phyloP scores from a whole-genome alignment of 805 yeast species.

The Nakazawaea siamensis region DNA sequence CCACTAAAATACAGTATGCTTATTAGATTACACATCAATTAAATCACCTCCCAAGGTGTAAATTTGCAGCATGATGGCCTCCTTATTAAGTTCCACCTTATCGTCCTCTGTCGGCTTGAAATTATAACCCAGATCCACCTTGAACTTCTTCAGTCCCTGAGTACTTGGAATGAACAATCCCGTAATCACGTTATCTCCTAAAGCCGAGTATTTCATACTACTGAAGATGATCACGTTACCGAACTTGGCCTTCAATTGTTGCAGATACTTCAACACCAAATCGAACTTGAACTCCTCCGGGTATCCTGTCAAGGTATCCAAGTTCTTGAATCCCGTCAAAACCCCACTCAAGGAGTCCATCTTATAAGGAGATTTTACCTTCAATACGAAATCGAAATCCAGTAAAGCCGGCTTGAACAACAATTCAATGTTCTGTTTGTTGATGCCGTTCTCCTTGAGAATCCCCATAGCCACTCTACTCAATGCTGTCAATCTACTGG shows the following conservation, averaged over 20 bases:
- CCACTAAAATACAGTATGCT: too few species aligned
- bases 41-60: slow-evolving; percentile 61
- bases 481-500: slow-evolving; percentile 81
- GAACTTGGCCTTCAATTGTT: slow-evolving; percentile 55
- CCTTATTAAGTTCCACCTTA: slow-evolving; percentile 53
- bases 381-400: slow-evolving; percentile 79
- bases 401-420: slow-evolving; percentile 74
- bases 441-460: slow-evolving; percentile 20
- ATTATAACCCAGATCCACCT: slow-evolving; percentile 72
- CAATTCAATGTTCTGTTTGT: slow-evolving; percentile 33
- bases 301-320: slow-evolving; percentile 34
- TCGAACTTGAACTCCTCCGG: slow-evolving; percentile 40
- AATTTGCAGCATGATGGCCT: slow-evolving; percentile 69
- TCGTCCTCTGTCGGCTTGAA: slow-evolving; percentile 49
- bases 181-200: slow-evolving; percentile 52
- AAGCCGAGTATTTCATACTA: slow-evolving; percentile 43
- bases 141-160: slow-evolving; percentile 57
- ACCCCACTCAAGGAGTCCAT: slow-evolving; percentile 48
- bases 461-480: slow-evolving; percentile 65
- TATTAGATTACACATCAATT: too few species aligned
- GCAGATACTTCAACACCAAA: slow-evolving; percentile 49
- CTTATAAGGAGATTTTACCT: slow-evolving; percentile 33
- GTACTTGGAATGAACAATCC: slow-evolving; percentile 72
- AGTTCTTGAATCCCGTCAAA: slow-evolving; percentile 54
- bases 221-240: slow-evolving; percentile 68